Evolutionary conservation across 2,329 filamentous ascomycete genomes (phyloP).

Genomic region (Fusarium sp.): DNA sequence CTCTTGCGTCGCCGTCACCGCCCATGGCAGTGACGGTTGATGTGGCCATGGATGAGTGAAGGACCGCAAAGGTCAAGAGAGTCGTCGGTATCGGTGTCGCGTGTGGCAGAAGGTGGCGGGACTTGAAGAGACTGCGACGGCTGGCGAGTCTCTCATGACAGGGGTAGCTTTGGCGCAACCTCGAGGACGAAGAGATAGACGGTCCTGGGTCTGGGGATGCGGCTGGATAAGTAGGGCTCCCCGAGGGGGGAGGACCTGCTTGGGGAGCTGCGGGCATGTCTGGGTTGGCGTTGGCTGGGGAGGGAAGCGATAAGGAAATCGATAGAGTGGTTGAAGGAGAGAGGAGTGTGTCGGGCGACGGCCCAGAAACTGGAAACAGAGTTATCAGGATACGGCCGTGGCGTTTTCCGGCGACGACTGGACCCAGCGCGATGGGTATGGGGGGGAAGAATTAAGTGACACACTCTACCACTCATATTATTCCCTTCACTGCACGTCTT

Average conservation of each 20-base stretch:
- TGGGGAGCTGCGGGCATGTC: background rate
- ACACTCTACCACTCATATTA: no score
- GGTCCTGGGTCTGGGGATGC: background rate
- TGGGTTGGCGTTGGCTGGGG: background rate
- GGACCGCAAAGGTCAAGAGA: background rate
- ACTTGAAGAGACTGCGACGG: background rate
- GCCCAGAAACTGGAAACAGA: constrained; percentile 5
- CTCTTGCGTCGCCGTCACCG: constrained; percentile 57
- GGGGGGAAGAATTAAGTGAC: background rate
- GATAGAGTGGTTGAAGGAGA: background rate
- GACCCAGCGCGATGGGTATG: constrained; percentile 3
- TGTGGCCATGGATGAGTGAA: constrained; percentile 30
- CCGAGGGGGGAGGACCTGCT: background rate
- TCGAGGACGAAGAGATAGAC: background rate
- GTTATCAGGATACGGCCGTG: constrained; percentile 10
- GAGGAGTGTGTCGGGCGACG: background rate
- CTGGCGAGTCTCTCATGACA: background rate
- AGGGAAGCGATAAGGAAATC: background rate
- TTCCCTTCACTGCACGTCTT: no score
- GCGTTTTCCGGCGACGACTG: constrained; percentile 13
- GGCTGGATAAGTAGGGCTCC: constrained; percentile 2
- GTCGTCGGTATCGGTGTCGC: constrained; percentile 3
- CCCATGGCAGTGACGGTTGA: constrained; percentile 31
- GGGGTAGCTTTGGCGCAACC: background rate
- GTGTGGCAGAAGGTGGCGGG: background rate